phyloP scores from a whole-genome alignment of 1,284 basidiomycete species.

The Tremellales sp. region DNA sequence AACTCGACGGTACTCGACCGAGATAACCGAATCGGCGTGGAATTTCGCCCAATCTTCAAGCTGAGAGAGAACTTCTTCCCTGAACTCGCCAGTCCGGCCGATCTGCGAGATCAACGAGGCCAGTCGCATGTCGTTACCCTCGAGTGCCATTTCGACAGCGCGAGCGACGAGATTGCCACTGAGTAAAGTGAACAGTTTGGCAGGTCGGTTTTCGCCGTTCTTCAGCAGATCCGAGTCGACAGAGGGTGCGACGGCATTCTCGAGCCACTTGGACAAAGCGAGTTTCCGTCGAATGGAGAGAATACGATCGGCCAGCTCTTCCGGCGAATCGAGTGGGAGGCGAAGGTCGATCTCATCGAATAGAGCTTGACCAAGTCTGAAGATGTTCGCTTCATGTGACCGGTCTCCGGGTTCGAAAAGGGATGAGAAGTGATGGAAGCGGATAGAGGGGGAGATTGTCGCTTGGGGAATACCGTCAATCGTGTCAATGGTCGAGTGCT shows the following conservation, averaged over 20 bases:
- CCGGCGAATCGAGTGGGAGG: conserved; percentile 58
- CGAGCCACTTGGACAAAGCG: conserved; percentile 80
- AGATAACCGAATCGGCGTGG: conserved; percentile 67
- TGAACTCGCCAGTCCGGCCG: conserved; percentile 73
- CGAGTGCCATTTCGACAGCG: conserved; percentile 71
- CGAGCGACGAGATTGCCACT: conserved; percentile 83
- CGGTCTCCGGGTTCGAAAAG: conserved; percentile 70
- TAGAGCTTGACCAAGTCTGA: conserved; percentile 82
- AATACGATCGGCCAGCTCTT: conserved; percentile 52
- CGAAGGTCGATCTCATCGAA: conserved; percentile 76
- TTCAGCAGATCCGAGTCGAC: conserved; percentile 72
- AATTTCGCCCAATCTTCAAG: conserved; percentile 79
- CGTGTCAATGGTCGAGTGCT: conserved; percentile 63
- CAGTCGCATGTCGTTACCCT: conserved; percentile 75
- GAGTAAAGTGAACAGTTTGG: conserved; percentile 69
- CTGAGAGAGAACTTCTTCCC: conserved; percentile 71
- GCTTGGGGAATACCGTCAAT: conserved; percentile 59
- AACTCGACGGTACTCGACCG: conserved; percentile 66
- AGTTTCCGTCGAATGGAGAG: conserved; percentile 67
- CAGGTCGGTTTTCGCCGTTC: conserved; percentile 51
- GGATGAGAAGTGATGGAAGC: conserved; percentile 72
- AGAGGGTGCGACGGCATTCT: conserved; percentile 64
- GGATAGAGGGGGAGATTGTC: conserved; percentile 57
- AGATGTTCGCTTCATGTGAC: conserved; percentile 73
- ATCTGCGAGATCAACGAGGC: conserved; percentile 89